Evolutionary conservation across 441 rosid species (phyloP), one percentile per base, ranked within the genome.

Genomic region (Eugenia klotzschiana): DNA sequence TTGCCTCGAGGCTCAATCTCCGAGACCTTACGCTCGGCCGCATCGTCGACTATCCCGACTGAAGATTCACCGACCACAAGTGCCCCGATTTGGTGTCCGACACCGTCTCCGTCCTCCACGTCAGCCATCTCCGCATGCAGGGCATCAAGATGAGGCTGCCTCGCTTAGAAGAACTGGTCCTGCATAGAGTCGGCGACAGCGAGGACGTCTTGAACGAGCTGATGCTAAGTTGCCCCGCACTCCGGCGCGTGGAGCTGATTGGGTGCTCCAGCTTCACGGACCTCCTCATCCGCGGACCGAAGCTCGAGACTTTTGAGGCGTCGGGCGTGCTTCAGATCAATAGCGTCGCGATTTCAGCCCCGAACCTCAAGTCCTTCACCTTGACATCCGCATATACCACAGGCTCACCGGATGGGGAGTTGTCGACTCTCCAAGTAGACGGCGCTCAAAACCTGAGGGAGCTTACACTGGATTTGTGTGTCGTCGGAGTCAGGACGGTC

Each of bases 331-430:
- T 20, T 20, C 7, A 9, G 6, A 3, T 5, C 23, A 0, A 9
- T 20, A 9, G 46, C 77, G 8, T 64, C 20, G 9, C 46, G 2
- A 64, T 64, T 64, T 64, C 25, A 33, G 25, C 46, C 25, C 46
- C 77, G 2, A 69, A 69, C 77, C 77, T 69, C 46, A 6, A 33
- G n/a, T 69, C 77, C 15, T 69, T 69, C 15, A 37, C 13, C 77
- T 20, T 20, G 46, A 10, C 46, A 1, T 69, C 46, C 25, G 1
- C 0, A 40, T 20, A 2, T 1, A 37, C 2, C 46, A 2, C 0
- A 6, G 25, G 25, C 46, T 37, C 10, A 3, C 25, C 4, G 46
- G 46, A 33, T 29, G 46, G 13, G 7, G 46, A 37, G 15, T 20
- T 37, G 46, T 60, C 3, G 74, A 20, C 73, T 60, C 41, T 60